Evolutionary conservation across 1,139 yeast genomes (phyloP).

Genomic region (Protomyces gravidus): DNA sequence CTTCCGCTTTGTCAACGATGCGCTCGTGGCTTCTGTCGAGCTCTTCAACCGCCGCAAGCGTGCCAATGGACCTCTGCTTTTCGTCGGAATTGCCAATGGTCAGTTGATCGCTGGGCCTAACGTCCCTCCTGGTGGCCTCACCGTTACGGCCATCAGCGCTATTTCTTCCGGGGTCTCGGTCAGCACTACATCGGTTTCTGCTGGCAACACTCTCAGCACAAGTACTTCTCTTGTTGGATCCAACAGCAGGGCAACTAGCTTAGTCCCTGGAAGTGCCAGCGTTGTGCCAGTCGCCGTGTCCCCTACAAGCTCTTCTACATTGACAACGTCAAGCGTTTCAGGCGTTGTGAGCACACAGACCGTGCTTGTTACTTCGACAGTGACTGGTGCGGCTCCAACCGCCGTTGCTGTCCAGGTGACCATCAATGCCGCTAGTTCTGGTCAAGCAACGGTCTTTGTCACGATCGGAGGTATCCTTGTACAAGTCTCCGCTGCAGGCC

Average conservation of each 20-base stretch:
- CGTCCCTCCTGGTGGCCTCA: not conserved
- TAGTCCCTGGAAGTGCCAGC: not conserved
- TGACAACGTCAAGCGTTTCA: not conserved
- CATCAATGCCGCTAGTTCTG: not conserved
- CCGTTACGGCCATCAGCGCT: not conserved
- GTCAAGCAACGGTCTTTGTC: not conserved
- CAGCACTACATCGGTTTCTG: not conserved
- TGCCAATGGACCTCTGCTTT: not conserved
- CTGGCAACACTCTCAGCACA: not conserved
- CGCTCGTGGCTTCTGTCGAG: not conserved
- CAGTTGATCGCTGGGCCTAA: not conserved
- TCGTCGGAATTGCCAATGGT: not conserved
- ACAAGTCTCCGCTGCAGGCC: not conserved
- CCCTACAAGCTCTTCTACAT: not conserved
- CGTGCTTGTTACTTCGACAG: not conserved
- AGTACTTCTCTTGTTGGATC: not conserved
- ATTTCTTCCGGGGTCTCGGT: not conserved
- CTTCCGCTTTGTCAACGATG: not conserved
- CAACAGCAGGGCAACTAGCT: not conserved
- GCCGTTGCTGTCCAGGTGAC: not conserved
- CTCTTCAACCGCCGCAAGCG: not conserved
- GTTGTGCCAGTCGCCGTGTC: not conserved
- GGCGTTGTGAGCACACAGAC: not conserved
- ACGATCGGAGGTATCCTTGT: not conserved
- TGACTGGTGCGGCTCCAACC: not conserved